Evolutionary conservation across 2,329 filamentous ascomycete genomes (phyloP).

Genomic region (Zarea fungicola): DNA sequence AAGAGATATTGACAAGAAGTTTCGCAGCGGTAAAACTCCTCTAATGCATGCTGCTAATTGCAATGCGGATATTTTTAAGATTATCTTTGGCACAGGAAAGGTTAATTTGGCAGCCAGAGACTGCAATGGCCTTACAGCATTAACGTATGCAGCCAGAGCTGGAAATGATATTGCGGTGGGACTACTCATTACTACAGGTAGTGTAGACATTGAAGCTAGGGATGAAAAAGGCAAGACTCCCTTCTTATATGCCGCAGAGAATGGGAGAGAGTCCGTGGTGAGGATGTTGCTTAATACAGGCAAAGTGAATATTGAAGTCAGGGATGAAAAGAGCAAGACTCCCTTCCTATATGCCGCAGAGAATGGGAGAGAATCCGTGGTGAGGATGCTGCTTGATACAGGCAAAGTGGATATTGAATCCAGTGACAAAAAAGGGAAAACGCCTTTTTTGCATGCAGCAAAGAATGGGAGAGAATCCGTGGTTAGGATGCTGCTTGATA

Average conservation of each 20-base stretch:
- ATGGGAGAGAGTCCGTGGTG: neutral
- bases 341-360: slow-evolving; percentile 9
- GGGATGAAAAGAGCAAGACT: slow-evolving; percentile 1
- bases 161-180: neutral
- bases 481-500: slow-evolving; percentile 6
- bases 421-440: neutral
- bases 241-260: neutral
- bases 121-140: neutral
- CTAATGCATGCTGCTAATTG: no score
- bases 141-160: neutral
- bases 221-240: neutral
- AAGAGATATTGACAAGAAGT: no score
- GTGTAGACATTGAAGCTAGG: neutral
- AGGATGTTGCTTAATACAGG: neutral
- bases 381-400: neutral
- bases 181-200: neutral
- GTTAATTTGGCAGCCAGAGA: neutral
- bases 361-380: neutral
- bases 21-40: no score
- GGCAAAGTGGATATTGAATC: neutral
- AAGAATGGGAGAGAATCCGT: neutral
- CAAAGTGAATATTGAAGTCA: neutral
- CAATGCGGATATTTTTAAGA: no score
- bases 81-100: no score
- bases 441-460: neutral